Percentiles rank a stretch among this genome's conserved stretches.
phyloP scores from a whole-genome alignment of 805 yeast species.

The Starmerella floris region DNA sequence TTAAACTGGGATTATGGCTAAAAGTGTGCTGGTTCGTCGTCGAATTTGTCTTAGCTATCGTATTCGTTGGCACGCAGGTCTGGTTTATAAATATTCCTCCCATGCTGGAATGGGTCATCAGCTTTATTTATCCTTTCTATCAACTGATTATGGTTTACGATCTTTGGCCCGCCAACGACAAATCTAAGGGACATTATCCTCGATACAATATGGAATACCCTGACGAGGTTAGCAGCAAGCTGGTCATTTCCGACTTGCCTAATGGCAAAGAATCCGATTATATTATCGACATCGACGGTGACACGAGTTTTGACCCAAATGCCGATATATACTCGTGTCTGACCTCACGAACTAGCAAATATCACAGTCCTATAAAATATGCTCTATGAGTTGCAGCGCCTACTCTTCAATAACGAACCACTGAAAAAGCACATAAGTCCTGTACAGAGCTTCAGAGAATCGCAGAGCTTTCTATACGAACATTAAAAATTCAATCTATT shows the following conservation, averaged over 20 bases:
- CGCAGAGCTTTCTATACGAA: no score
- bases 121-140: conserved; percentile 71
- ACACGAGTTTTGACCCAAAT: neutral
- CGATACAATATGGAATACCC: conserved; percentile 14
- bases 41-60: conserved; percentile 56
- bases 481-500: no score
- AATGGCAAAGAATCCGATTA: no score
- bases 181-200: conserved; percentile 22
- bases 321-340: no score
- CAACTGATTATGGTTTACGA: conserved; percentile 55
- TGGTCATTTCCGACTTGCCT: no score
- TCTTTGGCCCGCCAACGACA: conserved; percentile 47
- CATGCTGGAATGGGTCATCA: conserved; percentile 69
- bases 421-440: no score
- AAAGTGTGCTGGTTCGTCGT: conserved; percentile 53
- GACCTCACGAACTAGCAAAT: no score
- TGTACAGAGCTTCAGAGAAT: no score
- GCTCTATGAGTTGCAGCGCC: no score
- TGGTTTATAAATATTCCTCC: conserved; percentile 39
- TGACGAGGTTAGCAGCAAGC: neutral
- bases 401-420: no score
- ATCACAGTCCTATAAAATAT: no score
- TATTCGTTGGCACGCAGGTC: conserved; percentile 35
- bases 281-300: neutral
- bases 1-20: conserved; percentile 31